phyloP scores from a whole-genome alignment of 176 grass and related monocot species.

The Oryza brachyantha region DNA sequence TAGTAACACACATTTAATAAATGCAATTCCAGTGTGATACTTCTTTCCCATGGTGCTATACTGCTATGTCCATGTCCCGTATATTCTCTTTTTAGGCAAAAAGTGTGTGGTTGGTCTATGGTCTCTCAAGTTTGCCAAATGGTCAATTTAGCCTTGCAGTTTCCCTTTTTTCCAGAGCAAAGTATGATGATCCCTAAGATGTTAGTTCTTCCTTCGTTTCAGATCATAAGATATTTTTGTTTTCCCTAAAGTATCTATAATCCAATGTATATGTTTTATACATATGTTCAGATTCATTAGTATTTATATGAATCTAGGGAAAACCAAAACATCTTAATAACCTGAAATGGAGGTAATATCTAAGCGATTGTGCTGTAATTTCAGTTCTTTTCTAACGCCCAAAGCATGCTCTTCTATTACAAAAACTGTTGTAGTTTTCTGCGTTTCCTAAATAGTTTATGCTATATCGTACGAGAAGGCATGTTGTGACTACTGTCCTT shows the following conservation, averaged over 20 bases:
- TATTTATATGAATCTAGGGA: too few relatives aligned
- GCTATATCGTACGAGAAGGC: background rate
- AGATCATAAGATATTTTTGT: too few relatives aligned
- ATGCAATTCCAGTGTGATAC: background rate
- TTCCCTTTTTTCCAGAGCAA: constrained; percentile 22
- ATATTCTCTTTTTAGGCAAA: background rate
- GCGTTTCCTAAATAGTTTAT: background rate
- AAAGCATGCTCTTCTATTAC: background rate
- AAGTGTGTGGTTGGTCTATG: background rate
- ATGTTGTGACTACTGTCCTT: background rate
- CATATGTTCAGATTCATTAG: too few relatives aligned
- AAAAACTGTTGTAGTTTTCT: background rate
- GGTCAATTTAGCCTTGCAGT: background rate
- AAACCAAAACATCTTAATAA: too few relatives aligned
- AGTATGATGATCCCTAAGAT: background rate
- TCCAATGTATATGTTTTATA: too few relatives aligned
- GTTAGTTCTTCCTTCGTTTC: too few relatives aligned
- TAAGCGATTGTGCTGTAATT: constrained; percentile 1
- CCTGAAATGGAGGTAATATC: too few relatives aligned
- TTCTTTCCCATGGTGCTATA: background rate
- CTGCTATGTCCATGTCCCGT: background rate
- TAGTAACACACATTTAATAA: background rate
- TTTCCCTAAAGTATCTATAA: too few relatives aligned
- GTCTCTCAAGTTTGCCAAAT: background rate
- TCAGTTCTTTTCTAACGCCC: background rate